Base-by-base conservation (phyloP, 768 basidiomycete species). In the Amanita phalloides region DNA sequence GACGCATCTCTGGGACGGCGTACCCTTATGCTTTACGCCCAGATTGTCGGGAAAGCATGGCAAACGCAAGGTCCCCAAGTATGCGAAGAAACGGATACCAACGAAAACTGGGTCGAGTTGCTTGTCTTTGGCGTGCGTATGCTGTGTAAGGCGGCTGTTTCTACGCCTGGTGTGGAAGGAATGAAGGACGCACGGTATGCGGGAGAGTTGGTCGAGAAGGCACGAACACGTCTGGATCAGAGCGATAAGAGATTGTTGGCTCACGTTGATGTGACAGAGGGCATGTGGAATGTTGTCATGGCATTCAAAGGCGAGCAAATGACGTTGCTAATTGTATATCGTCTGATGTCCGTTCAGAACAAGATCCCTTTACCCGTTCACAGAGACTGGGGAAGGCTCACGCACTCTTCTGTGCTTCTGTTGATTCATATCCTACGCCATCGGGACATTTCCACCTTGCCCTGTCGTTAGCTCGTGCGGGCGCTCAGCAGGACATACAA, bases 41-140 rank as follows among this genome's bases (percentile, higher is more conserved):
- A 90, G 59, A 77, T 94, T 13, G 87, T 93, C 7, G 74, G 82
- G 37, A 96, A 96, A 63, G 83, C 89, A 8, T 78, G 82, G 52
- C 77, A 92, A 60, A 81, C 88, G 11, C 67, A 63, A 21, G 66
- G 71, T 45, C 67, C 70, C 32, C 66, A 67, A 25, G 60, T 60
- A 20, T 59, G 57, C 0, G 69, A 74, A 21, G 76, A 84, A 37
- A 68, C 71, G 38, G 91, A 95, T 56, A 73, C 73, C 0, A 84
- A 93, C 61, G 62, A 65, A 10, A 66, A 77, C 35, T 95, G 90
- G 80, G 81, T 94, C 4, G 75, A 84, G 56, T 86, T 85, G 4
- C 71, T 93, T 4, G 73, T 88, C 1, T 79, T 84, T 45, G 94
- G 93, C 2, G 74, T 82, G 1, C 71, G 86, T 49, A 82, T 95